Conservation (phyloP, 306 rosid species). For the Lathyrus oleraceus region DNA sequence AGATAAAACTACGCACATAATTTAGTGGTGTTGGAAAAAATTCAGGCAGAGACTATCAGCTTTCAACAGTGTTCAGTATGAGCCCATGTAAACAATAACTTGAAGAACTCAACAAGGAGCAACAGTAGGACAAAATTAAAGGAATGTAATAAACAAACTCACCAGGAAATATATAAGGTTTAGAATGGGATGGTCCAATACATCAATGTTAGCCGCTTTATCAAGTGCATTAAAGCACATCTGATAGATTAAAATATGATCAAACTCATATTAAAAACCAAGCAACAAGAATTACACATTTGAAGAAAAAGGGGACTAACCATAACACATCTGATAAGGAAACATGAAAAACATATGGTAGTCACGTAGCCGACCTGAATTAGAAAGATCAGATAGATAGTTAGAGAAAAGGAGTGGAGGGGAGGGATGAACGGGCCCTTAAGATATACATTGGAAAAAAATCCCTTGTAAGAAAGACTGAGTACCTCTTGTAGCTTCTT, state of each 20-base stretch:
- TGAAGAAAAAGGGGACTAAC: conserved; percentile 50
- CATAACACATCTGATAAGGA: conserved; percentile 92
- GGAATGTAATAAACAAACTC: conserved; percentile 43
- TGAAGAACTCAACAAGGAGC: conserved; percentile 7
- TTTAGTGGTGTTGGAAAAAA: conserved; percentile 1
- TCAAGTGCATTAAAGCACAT: conserved; percentile 90
- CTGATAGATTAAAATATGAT: conserved; percentile 46
- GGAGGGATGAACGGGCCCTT: neutral
- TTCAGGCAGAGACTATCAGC: conserved; percentile 4
- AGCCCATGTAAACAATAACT: conserved; percentile 14
- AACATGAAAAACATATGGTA: conserved; percentile 90
- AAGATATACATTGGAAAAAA: neutral
- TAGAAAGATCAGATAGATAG: conserved; percentile 29
- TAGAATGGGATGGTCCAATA: conserved; percentile 89
- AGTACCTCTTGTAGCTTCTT: conserved; percentile 98
- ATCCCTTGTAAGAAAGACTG: conserved; percentile 18
- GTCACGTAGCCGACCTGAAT: conserved; percentile 98
- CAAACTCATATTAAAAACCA: conserved; percentile 21
- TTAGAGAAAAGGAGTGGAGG: neutral
- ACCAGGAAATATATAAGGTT: conserved; percentile 84
- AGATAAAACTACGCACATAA: conserved; percentile 17
- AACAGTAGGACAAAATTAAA: conserved; percentile 2
- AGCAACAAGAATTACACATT: conserved; percentile 17
- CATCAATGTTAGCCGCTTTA: conserved; percentile 82
- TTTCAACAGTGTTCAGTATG: conserved; percentile 15